Conservation (phyloP, 805 yeast species). For the Wickerhamomyces ciferrii region DNA sequence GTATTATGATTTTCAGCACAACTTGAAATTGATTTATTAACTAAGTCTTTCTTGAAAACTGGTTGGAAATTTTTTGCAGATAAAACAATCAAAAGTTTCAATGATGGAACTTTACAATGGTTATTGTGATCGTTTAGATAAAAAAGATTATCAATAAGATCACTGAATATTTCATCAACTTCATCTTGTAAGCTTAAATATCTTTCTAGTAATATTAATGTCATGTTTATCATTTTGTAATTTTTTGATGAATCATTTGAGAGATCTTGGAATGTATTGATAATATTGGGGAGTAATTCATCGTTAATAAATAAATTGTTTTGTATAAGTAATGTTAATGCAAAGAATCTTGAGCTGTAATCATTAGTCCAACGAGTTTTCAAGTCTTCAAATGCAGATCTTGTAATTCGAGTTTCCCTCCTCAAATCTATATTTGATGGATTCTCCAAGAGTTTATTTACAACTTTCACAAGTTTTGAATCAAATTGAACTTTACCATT, state of each 20-base stretch:
- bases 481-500: not conserved
- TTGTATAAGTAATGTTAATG: slow-evolving; percentile 12
- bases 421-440: not conserved
- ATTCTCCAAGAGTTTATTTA: not conserved
- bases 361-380: not conserved
- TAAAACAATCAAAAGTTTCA: slow-evolving; percentile 15
- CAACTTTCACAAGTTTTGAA: not conserved
- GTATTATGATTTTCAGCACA: not conserved
- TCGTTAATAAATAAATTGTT: slow-evolving; percentile 1
- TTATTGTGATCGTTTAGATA: not conserved
- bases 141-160: not conserved
- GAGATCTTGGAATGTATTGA: not conserved
- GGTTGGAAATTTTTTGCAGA: slow-evolving; percentile 6
- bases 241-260: not conserved
- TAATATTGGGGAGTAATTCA: not conserved
- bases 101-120: slow-evolving; percentile 1
- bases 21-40: not conserved
- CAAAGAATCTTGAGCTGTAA: slow-evolving; percentile 9
- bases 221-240: slow-evolving; percentile 8
- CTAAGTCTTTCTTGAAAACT: slow-evolving; percentile 1
- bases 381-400: slow-evolving; percentile 8
- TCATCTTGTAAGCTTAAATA: slow-evolving; percentile 1
- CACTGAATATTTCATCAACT: not conserved
- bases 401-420: slow-evolving; percentile 4
- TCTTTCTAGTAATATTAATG: slow-evolving; percentile 10